A percentile compares a stretch with the other conserved stretches of the same genome.
Conservation (phyloP, 352 stramenopile species). For the Phytophthora podocarpi region DNA sequence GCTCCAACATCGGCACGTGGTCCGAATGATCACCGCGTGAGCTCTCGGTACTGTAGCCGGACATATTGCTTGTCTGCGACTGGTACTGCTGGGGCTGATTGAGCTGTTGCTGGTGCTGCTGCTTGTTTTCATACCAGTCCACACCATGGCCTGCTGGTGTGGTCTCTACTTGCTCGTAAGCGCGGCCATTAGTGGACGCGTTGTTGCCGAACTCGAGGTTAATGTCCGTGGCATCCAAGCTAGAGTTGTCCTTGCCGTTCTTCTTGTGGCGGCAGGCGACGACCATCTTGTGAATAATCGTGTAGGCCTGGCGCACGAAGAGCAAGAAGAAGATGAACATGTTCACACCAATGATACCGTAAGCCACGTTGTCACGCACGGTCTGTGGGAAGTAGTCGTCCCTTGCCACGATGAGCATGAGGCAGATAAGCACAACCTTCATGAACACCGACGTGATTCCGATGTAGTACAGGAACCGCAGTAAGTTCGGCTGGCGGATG, state of each 20-base stretch:
- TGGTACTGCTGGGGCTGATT: conserved; percentile 29
- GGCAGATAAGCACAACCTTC: conserved; percentile 80
- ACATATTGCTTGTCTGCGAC: conserved; percentile 22
- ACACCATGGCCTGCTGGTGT: conserved; percentile 21
- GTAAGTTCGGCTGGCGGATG: conserved; percentile 71
- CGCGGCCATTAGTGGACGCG: conserved; percentile 13
- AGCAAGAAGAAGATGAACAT: conserved; percentile 86
- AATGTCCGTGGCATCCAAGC: conserved; percentile 44
- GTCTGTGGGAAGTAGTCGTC: conserved; percentile 82
- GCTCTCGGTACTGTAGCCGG: conserved; percentile 32
- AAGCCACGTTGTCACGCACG: conserved; percentile 83
- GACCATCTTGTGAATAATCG: conserved; percentile 77
- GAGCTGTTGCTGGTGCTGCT: conserved; percentile 18
- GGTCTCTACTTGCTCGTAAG: conserved; percentile 37
- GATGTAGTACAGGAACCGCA: conserved; percentile 88
- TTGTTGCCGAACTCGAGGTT: conserved; percentile 59
- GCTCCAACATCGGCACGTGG: conserved; percentile 39
- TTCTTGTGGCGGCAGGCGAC: conserved; percentile 52
- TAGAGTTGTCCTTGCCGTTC: conserved; percentile 34
- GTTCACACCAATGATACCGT: conserved; percentile 86
- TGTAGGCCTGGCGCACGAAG: conserved; percentile 80
- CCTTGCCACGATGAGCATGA: conserved; percentile 82
- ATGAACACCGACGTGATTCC: conserved; percentile 77
- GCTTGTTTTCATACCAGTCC: conserved; percentile 32
- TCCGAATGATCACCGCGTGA: conserved; percentile 27